Evolutionary conservation across 208 protist genomes (phyloP).

Genomic region (Trichomonas gallinae): DNA sequence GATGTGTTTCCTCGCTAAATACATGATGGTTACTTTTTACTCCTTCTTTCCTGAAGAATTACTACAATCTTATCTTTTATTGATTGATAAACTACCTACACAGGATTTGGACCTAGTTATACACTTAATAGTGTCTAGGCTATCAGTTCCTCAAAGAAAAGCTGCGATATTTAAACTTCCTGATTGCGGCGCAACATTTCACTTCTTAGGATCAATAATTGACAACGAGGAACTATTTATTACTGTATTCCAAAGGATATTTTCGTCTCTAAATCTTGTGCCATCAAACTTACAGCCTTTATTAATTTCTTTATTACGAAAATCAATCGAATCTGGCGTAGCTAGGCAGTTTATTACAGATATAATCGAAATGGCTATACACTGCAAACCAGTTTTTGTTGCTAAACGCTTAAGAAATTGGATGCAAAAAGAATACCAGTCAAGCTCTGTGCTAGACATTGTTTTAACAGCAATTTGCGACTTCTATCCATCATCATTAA

Average conservation of each 20-base stretch:
- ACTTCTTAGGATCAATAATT: not conserved
- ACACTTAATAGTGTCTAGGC: not conserved
- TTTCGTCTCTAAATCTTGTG: not conserved
- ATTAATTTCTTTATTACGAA: not conserved
- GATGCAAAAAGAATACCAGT: not conserved
- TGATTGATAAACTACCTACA: not conserved
- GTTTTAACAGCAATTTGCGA: not conserved
- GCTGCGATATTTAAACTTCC: not conserved
- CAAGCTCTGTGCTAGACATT: not conserved
- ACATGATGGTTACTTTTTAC: not conserved
- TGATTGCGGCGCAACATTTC: not conserved
- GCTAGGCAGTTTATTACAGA: not conserved
- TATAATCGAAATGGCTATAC: not conserved
- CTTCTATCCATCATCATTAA: not conserved
- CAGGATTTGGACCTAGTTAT: not conserved
- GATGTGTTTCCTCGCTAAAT: not conserved
- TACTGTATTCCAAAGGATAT: not conserved
- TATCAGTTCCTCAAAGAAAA: not conserved
- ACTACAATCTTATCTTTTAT: not conserved
- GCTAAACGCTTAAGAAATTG: not conserved
- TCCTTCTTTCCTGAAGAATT: not conserved
- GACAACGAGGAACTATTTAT: not conserved
- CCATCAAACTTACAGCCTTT: not conserved
- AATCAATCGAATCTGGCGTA: not conserved
- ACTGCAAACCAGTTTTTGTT: not conserved